Evolutionary conservation across 2,329 filamentous ascomycete species (phyloP).

Genomic region (Pseudogymnoascus sp.): DNA sequence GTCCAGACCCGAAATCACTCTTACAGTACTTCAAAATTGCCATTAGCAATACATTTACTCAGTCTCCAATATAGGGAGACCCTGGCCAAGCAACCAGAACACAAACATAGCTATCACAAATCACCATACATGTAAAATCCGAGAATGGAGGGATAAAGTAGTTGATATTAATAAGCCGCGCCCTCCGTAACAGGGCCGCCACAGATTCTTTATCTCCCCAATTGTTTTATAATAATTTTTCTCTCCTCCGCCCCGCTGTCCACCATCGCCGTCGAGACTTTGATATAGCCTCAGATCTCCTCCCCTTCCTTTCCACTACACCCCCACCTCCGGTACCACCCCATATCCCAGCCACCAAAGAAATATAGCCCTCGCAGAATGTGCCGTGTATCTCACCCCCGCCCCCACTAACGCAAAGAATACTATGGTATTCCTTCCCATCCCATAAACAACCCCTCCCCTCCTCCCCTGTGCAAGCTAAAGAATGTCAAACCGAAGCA

Average conservation of each 20-base stretch:
- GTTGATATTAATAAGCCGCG: slow-evolving; percentile 1
- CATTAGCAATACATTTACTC: background rate
- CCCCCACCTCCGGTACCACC: background rate
- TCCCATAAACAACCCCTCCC: background rate
- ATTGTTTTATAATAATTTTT: background rate
- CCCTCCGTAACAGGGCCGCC: background rate
- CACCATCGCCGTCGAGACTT: background rate
- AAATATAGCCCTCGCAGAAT: background rate
- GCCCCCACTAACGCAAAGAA: background rate
- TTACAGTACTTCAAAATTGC: background rate
- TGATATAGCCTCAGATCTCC: background rate
- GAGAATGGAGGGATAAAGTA: slow-evolving; percentile 1
- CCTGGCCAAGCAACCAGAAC: background rate
- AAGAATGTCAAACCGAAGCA: background rate
- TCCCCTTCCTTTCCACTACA: background rate
- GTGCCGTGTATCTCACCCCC: background rate
- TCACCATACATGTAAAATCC: background rate
- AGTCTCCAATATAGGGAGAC: background rate
- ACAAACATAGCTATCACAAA: background rate
- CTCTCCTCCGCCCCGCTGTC: background rate
- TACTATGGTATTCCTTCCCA: background rate
- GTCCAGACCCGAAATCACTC: background rate
- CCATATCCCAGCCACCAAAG: background rate
- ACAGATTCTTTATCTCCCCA: background rate
- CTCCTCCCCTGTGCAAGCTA: background rate